Evolutionary conservation across 805 yeast species (phyloP), one percentile per base, ranked within the genome.

Genomic region (Candida ponderosae): DNA sequence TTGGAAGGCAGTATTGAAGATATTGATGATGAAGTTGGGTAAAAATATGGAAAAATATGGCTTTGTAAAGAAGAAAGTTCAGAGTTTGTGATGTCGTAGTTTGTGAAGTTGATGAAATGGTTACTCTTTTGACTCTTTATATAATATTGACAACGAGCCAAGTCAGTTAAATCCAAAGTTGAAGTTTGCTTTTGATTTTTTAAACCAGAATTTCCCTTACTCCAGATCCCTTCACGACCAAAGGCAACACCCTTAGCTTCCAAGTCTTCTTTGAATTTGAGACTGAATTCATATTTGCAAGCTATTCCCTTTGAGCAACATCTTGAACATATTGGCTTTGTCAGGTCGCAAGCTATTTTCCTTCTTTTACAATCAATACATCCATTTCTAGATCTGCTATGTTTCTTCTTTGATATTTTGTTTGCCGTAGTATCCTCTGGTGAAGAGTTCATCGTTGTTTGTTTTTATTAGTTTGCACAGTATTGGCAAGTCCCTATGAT

Each of bases 201-300:
- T 24, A n/a, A 9, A 6, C n/a, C 9, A 5, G 27, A 24, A 5
- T 13, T 11, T 24, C n/a, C 8, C 18, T 40, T 40, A 3, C 17
- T 17, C 43, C 43, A 40, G 14, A 37, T 27, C 14, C 43, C 43
- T 34, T 40, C 43, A 18, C 43, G 31, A 7, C 43, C 43, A 37
- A 40, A 40, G 3, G 27, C 43, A 4, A 33, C 36, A 16, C 40
- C 40, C 18, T 32, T 31, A 10, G 35, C 29, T n/a, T 36, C 40
- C 4, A 34, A n/a, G 26, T 40, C 43, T 21, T 40, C 43, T 15
- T 35, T 40, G 26, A 36, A 40, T 23, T 40, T 36, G n/a, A 40
- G 28, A 6, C 20, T 21, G 4, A 40, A 16, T 15, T 27, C 19
- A 18, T 40, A 40, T 32, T 34, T 31, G 27, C 43, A 40, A 3